Evolutionary conservation across 2,329 filamentous ascomycete species (phyloP), one percentile per base, ranked within the genome.

Genomic region (Aciculosporium take): DNA sequence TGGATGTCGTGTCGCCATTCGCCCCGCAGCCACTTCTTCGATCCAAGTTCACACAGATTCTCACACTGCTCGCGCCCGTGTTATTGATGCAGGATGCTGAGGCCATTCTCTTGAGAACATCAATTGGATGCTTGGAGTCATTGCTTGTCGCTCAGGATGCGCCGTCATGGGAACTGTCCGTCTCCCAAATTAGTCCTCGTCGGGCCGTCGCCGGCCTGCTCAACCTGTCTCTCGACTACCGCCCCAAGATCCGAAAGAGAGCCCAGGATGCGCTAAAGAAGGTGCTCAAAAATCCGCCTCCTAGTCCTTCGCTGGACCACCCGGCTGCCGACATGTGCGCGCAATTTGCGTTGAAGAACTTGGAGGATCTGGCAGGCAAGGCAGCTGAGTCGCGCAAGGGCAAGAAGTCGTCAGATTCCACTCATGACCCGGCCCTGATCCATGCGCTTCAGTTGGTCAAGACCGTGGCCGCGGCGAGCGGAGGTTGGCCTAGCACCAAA

Each of bases 261-360:
- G 86, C 91, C 6, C 85, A 94, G 59, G 89, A 96, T 56, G 86
- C 88, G 2, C 63, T 98, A 50, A 79, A 80, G 40, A 84, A 81
- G 48, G 79, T 98, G 4, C 72, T 98, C 44, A 80, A 81, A 60
- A 82, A 79, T 46, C 84, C 87, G 7, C 91, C 91, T 0, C 88
- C 89, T 0, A 94, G 85, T 48, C 91, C 91, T 1, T 88, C 85
- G 3, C 65, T 95, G 46, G 91, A 98, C 51, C 91, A 98, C 57
- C 91, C 91, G 1, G 91, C 87, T 21, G 84, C 89, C 36, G 88
- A 94, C 57, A 89, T 96, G 79, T 96, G 89, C 64, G 91, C 91
- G 15, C 85, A 94, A 61, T 88, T 84, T 21, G 85, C 86, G 18
- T 71, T 95, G 63, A 78, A 79, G 61, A 87, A 81, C 58, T 66